Conservation (phyloP, 2,329 filamentous ascomycete genomes). For the Dendryphion nanum region DNA sequence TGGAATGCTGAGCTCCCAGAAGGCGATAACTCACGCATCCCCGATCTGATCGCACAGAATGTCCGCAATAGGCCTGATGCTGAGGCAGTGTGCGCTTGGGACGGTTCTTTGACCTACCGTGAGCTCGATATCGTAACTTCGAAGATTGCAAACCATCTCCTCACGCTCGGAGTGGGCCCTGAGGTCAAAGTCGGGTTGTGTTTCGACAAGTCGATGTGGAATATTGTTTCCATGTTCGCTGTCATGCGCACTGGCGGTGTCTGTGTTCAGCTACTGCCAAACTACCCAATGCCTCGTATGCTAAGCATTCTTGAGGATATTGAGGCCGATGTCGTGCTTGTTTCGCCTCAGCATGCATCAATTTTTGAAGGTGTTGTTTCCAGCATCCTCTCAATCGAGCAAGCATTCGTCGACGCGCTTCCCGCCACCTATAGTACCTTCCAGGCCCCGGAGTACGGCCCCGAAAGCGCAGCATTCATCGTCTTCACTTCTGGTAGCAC, state of each 20-base stretch:
- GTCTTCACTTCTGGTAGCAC: slow-evolving; percentile 44
- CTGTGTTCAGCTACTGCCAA: slow-evolving; percentile 30
- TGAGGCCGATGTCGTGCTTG: background rate
- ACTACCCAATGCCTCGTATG: slow-evolving; percentile 15
- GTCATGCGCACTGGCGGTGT: slow-evolving; percentile 6
- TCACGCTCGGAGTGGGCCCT: background rate
- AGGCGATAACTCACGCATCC: background rate
- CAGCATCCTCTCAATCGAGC: slow-evolving; percentile 23
- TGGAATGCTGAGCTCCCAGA: slow-evolving; percentile 12
- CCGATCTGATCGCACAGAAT: slow-evolving; percentile 9
- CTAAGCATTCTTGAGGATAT: background rate
- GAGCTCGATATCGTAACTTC: slow-evolving; percentile 1
- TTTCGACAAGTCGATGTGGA: slow-evolving; percentile 2
- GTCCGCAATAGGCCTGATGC: slow-evolving; percentile 6
- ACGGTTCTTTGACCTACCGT: slow-evolving; percentile 4
- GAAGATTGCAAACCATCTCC: background rate
- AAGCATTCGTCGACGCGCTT: slow-evolving; percentile 5
- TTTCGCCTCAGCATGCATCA: background rate
- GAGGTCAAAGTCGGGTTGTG: background rate
- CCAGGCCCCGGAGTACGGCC: slow-evolving; percentile 11
- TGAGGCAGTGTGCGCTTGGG: slow-evolving; percentile 5
- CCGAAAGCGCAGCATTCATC: slow-evolving; percentile 3
- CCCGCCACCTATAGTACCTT: slow-evolving; percentile 25
- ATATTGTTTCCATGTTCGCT: slow-evolving; percentile 35
- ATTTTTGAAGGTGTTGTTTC: slow-evolving; percentile 21